Percentiles rank a stretch among this genome's conserved stretches.
Evolutionary conservation across 352 stramenopile species (phyloP).

Genomic region (Pythium vanterpoolii): DNA sequence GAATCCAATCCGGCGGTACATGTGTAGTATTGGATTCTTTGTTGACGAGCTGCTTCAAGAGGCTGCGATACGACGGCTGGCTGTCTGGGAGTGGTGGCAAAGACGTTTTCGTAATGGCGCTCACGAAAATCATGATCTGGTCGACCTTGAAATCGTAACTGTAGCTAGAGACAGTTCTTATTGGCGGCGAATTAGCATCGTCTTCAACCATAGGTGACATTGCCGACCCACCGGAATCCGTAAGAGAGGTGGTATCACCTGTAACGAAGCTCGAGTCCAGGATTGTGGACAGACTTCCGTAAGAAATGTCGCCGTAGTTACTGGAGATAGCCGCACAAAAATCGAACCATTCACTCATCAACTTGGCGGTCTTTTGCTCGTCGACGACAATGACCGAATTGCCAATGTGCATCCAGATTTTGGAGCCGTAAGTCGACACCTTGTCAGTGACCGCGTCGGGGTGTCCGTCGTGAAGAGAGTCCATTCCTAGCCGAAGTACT

Average conservation of each 20-base stretch:
- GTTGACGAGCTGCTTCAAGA: constrained; percentile 77
- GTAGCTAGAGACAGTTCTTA: constrained; percentile 38
- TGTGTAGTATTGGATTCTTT: constrained; percentile 41
- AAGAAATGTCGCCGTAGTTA: constrained; percentile 27
- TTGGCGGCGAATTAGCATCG: not conserved
- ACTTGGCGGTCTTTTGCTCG: constrained; percentile 57
- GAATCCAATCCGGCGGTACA: constrained; percentile 61
- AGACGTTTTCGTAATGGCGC: constrained; percentile 37
- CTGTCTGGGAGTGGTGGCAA: constrained; percentile 25
- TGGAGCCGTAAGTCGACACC: constrained; percentile 66
- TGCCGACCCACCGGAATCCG: constrained; percentile 21
- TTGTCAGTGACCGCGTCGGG: constrained; percentile 45
- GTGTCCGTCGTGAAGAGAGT: constrained; percentile 66
- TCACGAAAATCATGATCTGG: constrained; percentile 68
- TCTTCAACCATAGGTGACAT: constrained; percentile 7
- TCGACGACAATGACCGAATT: constrained; percentile 74
- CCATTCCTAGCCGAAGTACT: constrained; percentile 54
- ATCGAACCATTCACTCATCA: constrained; percentile 61
- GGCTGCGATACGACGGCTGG: constrained; percentile 65
- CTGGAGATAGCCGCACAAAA: constrained; percentile 57
- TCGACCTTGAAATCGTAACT: constrained; percentile 74
- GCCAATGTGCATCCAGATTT: constrained; percentile 59
- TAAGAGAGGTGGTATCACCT: constrained; percentile 22
- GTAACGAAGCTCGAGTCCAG: constrained; percentile 8
- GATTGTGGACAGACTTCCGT: not conserved